phyloP scores from a whole-genome alignment of 768 basidiomycete species.

The Boletus reticuloceps region DNA sequence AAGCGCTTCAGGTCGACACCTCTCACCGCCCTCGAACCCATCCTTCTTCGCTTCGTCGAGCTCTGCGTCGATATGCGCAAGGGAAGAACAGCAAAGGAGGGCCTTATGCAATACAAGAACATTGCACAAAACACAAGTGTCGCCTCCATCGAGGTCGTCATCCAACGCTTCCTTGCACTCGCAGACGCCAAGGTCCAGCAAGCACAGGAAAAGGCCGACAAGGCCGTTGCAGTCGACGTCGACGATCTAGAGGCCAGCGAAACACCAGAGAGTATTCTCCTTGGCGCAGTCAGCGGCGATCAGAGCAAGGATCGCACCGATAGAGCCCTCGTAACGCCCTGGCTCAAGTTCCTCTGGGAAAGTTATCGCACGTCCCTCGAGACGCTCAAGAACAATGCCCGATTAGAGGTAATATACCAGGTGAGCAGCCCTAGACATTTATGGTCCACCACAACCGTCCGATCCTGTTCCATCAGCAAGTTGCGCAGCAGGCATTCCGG shows the following conservation, averaged over 20 bases:
- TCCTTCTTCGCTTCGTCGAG: constrained; percentile 93
- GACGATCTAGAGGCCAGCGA: constrained; percentile 96
- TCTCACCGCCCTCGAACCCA: constrained; percentile 85
- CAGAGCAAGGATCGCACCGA: constrained; percentile 95
- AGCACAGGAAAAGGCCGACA: constrained; percentile 84
- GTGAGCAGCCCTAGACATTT: constrained; percentile 39
- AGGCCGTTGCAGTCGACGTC: constrained; percentile 72
- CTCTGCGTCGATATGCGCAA: constrained; percentile 95
- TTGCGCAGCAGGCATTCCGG: constrained; percentile 95
- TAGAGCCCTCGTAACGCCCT: constrained; percentile 91
- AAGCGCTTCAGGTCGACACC: constrained; percentile 95
- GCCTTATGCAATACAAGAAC: constrained; percentile 97
- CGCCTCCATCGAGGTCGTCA: constrained; percentile 86
- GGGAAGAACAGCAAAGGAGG: constrained; percentile 76
- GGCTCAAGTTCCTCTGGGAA: constrained; percentile 99
- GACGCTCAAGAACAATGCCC: constrained; percentile 92
- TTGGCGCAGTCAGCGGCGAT: constrained; percentile 86
- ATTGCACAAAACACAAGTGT: constrained; percentile 94
- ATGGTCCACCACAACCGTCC: background rate
- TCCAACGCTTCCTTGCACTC: constrained; percentile 79
- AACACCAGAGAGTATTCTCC: constrained; percentile 88
- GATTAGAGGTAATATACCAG: constrained; percentile 93
- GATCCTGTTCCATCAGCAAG: constrained; percentile 52
- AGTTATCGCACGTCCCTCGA: constrained; percentile 94
- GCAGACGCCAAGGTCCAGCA: constrained; percentile 81